phyloP scores from a whole-genome alignment of 495 filamentous ascomycete genomes.

The Rhizodiscina lignyota region DNA sequence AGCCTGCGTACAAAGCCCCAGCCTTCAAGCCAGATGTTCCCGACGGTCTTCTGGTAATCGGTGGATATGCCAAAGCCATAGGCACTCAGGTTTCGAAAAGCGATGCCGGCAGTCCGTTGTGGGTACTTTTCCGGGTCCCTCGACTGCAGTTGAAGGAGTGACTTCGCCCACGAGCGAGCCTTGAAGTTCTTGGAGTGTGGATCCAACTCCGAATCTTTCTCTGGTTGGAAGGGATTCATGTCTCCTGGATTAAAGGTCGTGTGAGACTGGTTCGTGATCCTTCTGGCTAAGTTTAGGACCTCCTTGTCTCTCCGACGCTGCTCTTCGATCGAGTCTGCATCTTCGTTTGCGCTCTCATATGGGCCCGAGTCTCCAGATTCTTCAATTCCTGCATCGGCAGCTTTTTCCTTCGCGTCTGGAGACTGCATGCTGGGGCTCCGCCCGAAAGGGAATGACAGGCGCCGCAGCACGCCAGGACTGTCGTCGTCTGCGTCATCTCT shows the following conservation, averaged over 20 bases:
- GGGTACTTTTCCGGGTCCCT: slow-evolving; percentile 15
- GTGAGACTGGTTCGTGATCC: slow-evolving; percentile 13
- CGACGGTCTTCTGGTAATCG: slow-evolving; percentile 28
- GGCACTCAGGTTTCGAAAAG: slow-evolving; percentile 30
- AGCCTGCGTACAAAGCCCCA: slow-evolving; percentile 21
- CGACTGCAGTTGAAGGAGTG: slow-evolving; percentile 22
- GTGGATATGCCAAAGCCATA: slow-evolving; percentile 31
- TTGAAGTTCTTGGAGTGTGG: slow-evolving; percentile 39
- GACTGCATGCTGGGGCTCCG: no score
- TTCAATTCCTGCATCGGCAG: no score
- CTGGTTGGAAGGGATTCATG: slow-evolving; percentile 18
- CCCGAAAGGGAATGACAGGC: no score
- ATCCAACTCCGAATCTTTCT: slow-evolving; percentile 35
- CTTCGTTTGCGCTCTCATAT: no score
- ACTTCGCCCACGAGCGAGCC: slow-evolving; percentile 40
- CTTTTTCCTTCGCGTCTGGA: no score
- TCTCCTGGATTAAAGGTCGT: slow-evolving; percentile 8
- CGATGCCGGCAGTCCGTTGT: slow-evolving; percentile 23
- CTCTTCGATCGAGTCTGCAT: slow-evolving; percentile 2
- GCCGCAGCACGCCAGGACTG: no score
- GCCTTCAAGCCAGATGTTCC: slow-evolving; percentile 19
- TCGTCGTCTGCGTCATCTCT: no score
- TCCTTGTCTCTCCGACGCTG: slow-evolving; percentile 12
- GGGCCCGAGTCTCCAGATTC: no score
- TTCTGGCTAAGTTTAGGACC: slow-evolving; percentile 16